Base-by-base conservation (phyloP, 2,329 filamentous ascomycete species). In the Fusarium burgessii region DNA sequence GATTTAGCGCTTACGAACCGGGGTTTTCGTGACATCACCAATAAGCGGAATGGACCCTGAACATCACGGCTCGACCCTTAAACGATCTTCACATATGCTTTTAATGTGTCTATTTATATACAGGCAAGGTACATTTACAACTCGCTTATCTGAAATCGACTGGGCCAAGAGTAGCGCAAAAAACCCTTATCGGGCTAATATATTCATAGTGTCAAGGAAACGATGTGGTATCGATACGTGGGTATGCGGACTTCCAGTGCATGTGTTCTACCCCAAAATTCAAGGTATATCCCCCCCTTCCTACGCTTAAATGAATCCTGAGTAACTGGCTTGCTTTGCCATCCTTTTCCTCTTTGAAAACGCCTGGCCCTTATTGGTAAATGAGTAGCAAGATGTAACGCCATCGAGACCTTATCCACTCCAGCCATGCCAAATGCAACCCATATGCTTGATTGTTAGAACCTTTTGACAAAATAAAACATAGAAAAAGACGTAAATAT, bases 191-290 rank as follows among this genome's bases (percentile, higher is more conserved):
- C 13, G 40, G 60, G 70, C 49, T 56, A 32, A 50, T 68, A 29
- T 71, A 67, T 63, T 58, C 59, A 46, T 45, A 68, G 45, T 63
- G 55, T 47, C 43, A 66, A 74, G 66, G 62, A 70, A 62, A 73
- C 69, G 74, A 73, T 63, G 73, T 74, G 73, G 73, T 76, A 75
- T 75, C 73, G 74, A 67, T 70, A 74, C 58, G 71, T 71, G 56
- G 43, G 58, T 56, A 61, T 74, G 73, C 64, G 66, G 65, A 68
- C 62, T 62, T 65, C 50, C 46, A 58, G 70, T 73, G 69, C 73
- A 74, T 74, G 51, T 65, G 38, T 43, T 41, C 50, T 64, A 47
- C 49, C 57, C 63, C 36, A 62, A 68, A 60, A 55, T 59, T 43
- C 63, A 62, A 71, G 70, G 70, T 73, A 73, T 73, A 73, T 71